Evolutionary conservation across 2,329 filamentous ascomycete genomes (phyloP).

Genomic region (Drechmeria coniospora): DNA sequence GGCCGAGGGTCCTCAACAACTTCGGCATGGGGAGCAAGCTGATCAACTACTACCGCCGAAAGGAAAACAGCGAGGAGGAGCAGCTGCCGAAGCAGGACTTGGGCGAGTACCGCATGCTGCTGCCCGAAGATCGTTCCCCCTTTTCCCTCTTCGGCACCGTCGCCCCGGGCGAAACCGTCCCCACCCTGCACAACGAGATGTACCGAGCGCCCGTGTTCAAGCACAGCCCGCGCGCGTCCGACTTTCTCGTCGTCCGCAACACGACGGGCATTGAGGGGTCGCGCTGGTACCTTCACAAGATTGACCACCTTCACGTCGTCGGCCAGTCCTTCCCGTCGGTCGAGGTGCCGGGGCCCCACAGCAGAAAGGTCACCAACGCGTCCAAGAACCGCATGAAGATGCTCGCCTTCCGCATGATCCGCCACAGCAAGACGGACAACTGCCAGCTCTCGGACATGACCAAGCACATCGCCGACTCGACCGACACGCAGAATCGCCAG

Average conservation of each 20-base stretch:
- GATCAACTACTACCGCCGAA: slow-evolving; percentile 92
- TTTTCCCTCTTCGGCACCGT: slow-evolving; percentile 93
- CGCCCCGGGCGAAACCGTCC: slow-evolving; percentile 76
- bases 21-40: slow-evolving; percentile 95
- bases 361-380: slow-evolving; percentile 89
- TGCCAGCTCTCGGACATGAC: slow-evolving; percentile 75
- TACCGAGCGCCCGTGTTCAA: slow-evolving; percentile 88
- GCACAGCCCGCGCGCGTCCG: slow-evolving; percentile 59
- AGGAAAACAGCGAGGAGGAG: slow-evolving; percentile 56
- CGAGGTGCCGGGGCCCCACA: slow-evolving; percentile 86
- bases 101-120: slow-evolving; percentile 73
- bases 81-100: slow-evolving; percentile 66
- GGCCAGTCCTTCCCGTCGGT: slow-evolving; percentile 87
- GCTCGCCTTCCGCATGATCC: slow-evolving; percentile 79
- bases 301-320: slow-evolving; percentile 81
- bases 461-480: slow-evolving; percentile 80
- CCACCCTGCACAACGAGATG: slow-evolving; percentile 89
- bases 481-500: slow-evolving; percentile 87
- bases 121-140: slow-evolving; percentile 88
- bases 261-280: slow-evolving; percentile 66
- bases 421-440: slow-evolving; percentile 53
- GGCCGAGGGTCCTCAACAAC: slow-evolving; percentile 81
- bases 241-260: slow-evolving; percentile 77
- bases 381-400: slow-evolving; percentile 94
- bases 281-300: slow-evolving; percentile 69